These are phyloP conservation scores for Lindgomyces ingoldianus DNA, from an alignment of 495 filamentous ascomycete species.

Conservation along the genomic window DNA sequence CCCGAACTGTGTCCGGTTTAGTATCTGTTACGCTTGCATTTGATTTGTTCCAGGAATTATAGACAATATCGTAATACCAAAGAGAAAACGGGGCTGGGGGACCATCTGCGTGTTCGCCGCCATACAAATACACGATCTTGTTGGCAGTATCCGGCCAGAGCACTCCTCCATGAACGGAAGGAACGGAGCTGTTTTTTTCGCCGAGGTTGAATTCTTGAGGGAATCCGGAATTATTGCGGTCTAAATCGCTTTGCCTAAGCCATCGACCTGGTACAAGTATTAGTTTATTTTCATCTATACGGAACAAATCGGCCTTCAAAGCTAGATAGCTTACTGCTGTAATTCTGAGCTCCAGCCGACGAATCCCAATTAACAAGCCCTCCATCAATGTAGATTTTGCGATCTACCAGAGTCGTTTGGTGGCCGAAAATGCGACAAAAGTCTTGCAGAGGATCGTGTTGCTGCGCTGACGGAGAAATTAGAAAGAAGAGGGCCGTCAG, in stretches of 20 bases:
- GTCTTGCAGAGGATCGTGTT: constrained; percentile 24
- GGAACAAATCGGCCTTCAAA: background rate
- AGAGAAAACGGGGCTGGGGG: constrained; percentile 45
- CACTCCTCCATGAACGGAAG: constrained; percentile 47
- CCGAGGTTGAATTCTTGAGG: constrained; percentile 50
- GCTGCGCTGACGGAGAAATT: background rate
- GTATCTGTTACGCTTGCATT: constrained; percentile 20
- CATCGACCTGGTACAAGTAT: constrained; percentile 14
- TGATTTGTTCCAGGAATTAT: constrained; percentile 47
- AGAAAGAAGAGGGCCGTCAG: background rate
- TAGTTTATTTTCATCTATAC: background rate
- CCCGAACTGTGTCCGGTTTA: too few species aligned
- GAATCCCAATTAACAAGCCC: constrained; percentile 22
- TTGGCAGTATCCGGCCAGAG: constrained; percentile 57
- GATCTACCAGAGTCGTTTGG: constrained; percentile 23
- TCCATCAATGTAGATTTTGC: constrained; percentile 25
- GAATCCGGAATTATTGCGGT: constrained; percentile 42
- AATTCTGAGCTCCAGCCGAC: constrained; percentile 5
- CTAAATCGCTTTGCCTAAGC: constrained; percentile 16
- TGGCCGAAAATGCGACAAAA: constrained; percentile 25
- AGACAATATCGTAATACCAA: constrained; percentile 49
- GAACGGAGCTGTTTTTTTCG: constrained; percentile 52
- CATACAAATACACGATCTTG: constrained; percentile 55
- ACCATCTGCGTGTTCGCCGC: constrained; percentile 50
- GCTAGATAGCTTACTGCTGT: constrained; percentile 9